Evolutionary conservation across 1,284 basidiomycete genomes (phyloP).

Genomic region (Pyrrhoderma lamaoense): DNA sequence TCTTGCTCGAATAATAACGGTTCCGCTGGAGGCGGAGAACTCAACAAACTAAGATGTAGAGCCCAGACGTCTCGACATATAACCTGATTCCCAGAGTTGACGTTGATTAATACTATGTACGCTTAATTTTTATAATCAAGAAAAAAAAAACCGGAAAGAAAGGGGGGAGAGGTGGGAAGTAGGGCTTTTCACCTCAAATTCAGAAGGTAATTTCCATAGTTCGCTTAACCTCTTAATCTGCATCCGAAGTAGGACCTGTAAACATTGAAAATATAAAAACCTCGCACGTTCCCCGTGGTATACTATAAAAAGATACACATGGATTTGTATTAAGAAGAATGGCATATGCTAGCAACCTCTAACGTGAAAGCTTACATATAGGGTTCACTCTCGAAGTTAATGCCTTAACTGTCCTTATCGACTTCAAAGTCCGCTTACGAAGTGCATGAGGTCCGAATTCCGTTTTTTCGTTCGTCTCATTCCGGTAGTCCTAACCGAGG

Average conservation of each 20-base stretch:
- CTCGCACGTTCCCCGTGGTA: slow-evolving; percentile 73
- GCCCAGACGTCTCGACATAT: slow-evolving; percentile 80
- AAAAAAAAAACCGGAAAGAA: too few relatives aligned
- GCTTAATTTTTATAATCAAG: too few relatives aligned
- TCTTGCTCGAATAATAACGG: slow-evolving; percentile 44
- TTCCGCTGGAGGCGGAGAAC: slow-evolving; percentile 53
- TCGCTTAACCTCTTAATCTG: slow-evolving; percentile 59
- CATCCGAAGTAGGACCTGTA: slow-evolving; percentile 71
- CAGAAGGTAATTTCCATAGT: slow-evolving; percentile 67
- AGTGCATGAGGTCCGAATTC: slow-evolving; percentile 52
- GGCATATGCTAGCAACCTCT: neutral
- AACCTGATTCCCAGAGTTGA: slow-evolving; percentile 46
- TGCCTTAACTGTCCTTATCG: slow-evolving; percentile 42
- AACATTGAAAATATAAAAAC: slow-evolving; percentile 73
- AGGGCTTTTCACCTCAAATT: slow-evolving; percentile 61
- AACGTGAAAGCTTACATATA: slow-evolving; percentile 36
- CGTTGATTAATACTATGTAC: too few relatives aligned
- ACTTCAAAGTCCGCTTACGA: slow-evolving; percentile 56
- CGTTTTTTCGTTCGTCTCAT: slow-evolving; percentile 56
- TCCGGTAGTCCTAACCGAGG: slow-evolving; percentile 56
- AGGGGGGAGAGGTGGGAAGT: too few relatives aligned
- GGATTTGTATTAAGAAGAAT: too few relatives aligned
- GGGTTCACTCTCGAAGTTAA: slow-evolving; percentile 45
- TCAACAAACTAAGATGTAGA: slow-evolving; percentile 60
- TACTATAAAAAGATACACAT: slow-evolving; percentile 37